Percentiles rank a stretch among this genome's conserved stretches.
phyloP scores from a whole-genome alignment of 345 rosid species.

The Turnera subulata region DNA sequence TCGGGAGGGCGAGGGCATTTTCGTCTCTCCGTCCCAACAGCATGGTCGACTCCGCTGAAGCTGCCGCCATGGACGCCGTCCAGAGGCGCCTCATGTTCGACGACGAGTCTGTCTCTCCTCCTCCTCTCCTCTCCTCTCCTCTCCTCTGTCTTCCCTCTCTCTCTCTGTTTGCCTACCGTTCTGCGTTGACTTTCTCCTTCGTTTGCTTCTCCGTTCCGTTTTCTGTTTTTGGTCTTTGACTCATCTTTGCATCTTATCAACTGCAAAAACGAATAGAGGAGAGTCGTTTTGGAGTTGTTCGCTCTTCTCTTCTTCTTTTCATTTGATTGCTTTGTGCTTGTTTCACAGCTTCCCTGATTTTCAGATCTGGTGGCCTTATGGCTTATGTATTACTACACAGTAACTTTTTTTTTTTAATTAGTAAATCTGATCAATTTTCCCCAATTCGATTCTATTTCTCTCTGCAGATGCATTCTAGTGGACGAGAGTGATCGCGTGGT shows the following conservation, averaged over 20 bases:
- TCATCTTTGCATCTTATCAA: neutral
- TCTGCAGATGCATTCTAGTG: constrained; percentile 88
- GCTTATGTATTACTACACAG: too few relatives aligned
- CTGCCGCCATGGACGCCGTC: constrained; percentile 93
- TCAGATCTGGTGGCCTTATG: too few relatives aligned
- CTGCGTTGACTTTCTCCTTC: constrained; percentile 10
- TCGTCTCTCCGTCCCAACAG: constrained; percentile 22
- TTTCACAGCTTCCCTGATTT: too few relatives aligned
- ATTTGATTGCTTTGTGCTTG: too few relatives aligned
- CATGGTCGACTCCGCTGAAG: constrained; percentile 54
- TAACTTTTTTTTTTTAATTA: neutral
- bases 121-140: neutral
- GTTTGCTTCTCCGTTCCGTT: neutral
- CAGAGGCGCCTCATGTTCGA: constrained; percentile 98
- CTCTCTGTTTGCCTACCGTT: neutral
- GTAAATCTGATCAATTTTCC: too few relatives aligned
- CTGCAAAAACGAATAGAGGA: neutral
- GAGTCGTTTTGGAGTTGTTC: neutral
- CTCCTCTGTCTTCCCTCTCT: neutral
- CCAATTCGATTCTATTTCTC: neutral
- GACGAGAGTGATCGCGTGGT: constrained; percentile 73
- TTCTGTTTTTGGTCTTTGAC: neutral
- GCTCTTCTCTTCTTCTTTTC: too few relatives aligned
- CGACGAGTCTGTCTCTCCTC: constrained; percentile 55
- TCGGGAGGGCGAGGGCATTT: too few relatives aligned